Evolutionary conservation across 2,329 filamentous ascomycete species (phyloP).

Genomic region (Phyllosticta citriasiana): DNA sequence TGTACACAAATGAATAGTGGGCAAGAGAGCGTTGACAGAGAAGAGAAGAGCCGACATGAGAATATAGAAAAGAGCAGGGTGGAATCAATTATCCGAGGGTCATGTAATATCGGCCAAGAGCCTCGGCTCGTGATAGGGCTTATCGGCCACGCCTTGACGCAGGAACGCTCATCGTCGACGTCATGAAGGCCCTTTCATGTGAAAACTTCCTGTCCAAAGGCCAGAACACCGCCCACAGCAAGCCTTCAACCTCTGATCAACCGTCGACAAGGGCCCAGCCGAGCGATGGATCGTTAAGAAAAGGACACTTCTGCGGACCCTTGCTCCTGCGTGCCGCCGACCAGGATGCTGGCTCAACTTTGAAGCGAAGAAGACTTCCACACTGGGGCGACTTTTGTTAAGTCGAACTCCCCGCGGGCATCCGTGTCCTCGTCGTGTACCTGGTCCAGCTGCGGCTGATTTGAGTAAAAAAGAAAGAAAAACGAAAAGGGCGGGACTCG

Average conservation of each 20-base stretch:
- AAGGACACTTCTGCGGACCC: background rate
- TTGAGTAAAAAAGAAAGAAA: background rate
- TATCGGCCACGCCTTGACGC: constrained; percentile 5
- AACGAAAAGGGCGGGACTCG: background rate
- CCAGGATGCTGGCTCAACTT: background rate
- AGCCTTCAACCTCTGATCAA: background rate
- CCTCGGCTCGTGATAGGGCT: constrained; percentile 1
- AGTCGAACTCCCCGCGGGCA: background rate
- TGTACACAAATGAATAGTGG: background rate
- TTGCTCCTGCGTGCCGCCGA: background rate
- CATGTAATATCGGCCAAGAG: constrained; percentile 3
- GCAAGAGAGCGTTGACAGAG: background rate
- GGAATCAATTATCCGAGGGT: constrained; percentile 4
- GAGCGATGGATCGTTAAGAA: background rate
- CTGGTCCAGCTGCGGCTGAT: background rate
- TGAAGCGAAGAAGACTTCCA: background rate
- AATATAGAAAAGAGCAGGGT: background rate
- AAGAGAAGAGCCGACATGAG: background rate
- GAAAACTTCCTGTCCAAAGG: background rate
- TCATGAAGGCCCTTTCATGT: constrained; percentile 4
- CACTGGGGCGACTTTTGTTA: background rate
- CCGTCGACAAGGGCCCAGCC: background rate
- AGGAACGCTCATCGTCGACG: background rate
- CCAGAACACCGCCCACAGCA: background rate
- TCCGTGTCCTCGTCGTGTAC: background rate